Base-by-base conservation (phyloP, 2,329 filamentous ascomycete genomes). In the Aulographum hederae region DNA sequence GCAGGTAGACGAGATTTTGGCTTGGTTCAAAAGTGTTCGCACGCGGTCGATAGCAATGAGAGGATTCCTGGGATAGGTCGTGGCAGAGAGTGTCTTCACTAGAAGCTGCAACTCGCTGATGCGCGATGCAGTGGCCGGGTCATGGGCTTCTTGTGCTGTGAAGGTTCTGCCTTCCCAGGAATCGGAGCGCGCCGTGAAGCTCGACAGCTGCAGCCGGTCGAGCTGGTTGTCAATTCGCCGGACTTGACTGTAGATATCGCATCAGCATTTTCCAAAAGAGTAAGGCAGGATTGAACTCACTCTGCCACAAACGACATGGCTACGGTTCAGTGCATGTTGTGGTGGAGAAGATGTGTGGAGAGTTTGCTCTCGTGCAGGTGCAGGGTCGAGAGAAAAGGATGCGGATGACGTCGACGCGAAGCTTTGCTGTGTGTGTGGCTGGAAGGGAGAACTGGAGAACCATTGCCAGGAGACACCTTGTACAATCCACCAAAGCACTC, bases 171-270 rank as follows among this genome's bases (percentile, higher is more conserved):
- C 23, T 34, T 26, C 43, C 50, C 35, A 44, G 23, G 30, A 44
- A 26, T 34, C 51, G 28, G 42, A 41, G 19, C 43, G 39, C 18
- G 41, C 37, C 19, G 41, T 21, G 12, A 43, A 32, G 34, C 44
- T 40, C 38, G 50, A 56, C 28, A 71, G 56, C 41, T 70, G 65
- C 32, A 72, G 47, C 32, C 60, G 63, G 42, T 73, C 68, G 32
- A 73, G 56, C 39, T 67, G 64, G 35, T 57, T 54, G 46, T 73
- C 68, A 39, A 73, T 60, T 31, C 58, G 60, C 34, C 60, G 63
- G 35, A 71, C 53, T 42, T 69, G 66, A 47, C 65, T 69, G 37
- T 36, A 11, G 20, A 21, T 16, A 14, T 17, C 43, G 34, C 41
- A 42, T 16, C 25, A 28, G 20, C 17, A 15, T 19, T 3, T 21